Conservation (phyloP, 768 basidiomycete species). For the Glaciozyma antarctica region DNA sequence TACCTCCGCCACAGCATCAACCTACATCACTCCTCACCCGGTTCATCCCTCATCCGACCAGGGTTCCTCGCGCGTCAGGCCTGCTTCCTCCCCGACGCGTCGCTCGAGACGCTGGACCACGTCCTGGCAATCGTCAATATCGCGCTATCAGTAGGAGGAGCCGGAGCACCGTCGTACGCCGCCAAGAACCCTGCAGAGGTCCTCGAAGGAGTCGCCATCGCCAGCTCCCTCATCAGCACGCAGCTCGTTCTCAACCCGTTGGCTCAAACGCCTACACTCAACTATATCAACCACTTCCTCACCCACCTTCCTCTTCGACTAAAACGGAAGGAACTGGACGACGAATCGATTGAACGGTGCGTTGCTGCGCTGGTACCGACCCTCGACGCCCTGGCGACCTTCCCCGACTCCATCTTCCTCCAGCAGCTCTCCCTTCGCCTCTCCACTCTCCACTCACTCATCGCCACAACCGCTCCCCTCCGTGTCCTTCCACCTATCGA, state of each 20-base stretch:
- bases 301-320: neutral
- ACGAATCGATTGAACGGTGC: neutral
- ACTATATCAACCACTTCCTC: neutral
- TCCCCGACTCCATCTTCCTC: neutral
- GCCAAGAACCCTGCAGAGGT: neutral
- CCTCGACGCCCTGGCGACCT: neutral
- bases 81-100: neutral
- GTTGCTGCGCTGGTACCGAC: neutral
- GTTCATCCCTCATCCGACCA: neutral
- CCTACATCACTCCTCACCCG: neutral
- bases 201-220: slow-evolving; percentile 1
- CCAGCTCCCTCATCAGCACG: neutral
- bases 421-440: neutral
- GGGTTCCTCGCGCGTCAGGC: neutral
- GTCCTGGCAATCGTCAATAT: neutral
- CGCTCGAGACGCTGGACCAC: neutral
- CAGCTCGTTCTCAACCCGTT: too few relatives aligned
- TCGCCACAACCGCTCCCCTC: neutral
- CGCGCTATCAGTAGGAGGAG: neutral
- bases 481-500: neutral
- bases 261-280: neutral
- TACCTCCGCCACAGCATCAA: neutral
- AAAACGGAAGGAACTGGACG: neutral
- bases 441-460: neutral
- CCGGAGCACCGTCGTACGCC: neutral